Evolutionary conservation across 2,329 filamentous ascomycete species (phyloP).

Genomic region (Colletotrichum endophyticum): DNA sequence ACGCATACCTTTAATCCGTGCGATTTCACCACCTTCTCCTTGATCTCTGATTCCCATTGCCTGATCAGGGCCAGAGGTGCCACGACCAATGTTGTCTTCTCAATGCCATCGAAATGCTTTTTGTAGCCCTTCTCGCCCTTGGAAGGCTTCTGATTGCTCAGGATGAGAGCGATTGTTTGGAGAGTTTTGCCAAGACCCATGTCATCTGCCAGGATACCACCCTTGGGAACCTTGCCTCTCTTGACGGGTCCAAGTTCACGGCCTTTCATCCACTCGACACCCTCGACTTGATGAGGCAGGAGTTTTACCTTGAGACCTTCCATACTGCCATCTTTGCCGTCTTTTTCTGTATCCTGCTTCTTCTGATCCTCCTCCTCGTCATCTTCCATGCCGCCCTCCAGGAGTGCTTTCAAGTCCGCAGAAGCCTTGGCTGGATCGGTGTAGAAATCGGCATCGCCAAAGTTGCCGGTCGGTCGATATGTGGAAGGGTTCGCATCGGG

Average conservation of each 20-base stretch:
- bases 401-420: slow-evolving; percentile 79
- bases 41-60: slow-evolving; percentile 95
- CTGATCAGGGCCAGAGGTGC: slow-evolving; percentile 93
- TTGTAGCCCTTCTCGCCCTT: slow-evolving; percentile 65
- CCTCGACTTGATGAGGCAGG: slow-evolving; percentile 91
- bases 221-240: slow-evolving; percentile 81
- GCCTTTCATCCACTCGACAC: slow-evolving; percentile 92
- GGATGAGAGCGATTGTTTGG: slow-evolving; percentile 87
- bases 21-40: slow-evolving; percentile 74
- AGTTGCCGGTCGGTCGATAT: slow-evolving; percentile 32
- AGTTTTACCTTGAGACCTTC: slow-evolving; percentile 87
- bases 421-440: slow-evolving; percentile 75
- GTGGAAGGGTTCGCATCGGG: slow-evolving; percentile 30
- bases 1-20: slow-evolving; percentile 82
- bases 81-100: slow-evolving; percentile 87
- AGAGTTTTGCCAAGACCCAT: slow-evolving; percentile 98
- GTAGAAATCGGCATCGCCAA: slow-evolving; percentile 61
- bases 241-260: slow-evolving; percentile 88
- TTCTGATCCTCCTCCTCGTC: slow-evolving; percentile 66
- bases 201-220: slow-evolving; percentile 94
- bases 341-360: slow-evolving; percentile 26
- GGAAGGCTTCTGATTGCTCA: slow-evolving; percentile 78
- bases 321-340: slow-evolving; percentile 57
- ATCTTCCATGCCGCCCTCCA: slow-evolving; percentile 82
- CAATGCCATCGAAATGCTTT: slow-evolving; percentile 71